A percentile compares a stretch with the other conserved stretches of the same genome.
Conservation (phyloP, 2,329 filamentous ascomycete genomes). For the Aspergillus japonicus region DNA sequence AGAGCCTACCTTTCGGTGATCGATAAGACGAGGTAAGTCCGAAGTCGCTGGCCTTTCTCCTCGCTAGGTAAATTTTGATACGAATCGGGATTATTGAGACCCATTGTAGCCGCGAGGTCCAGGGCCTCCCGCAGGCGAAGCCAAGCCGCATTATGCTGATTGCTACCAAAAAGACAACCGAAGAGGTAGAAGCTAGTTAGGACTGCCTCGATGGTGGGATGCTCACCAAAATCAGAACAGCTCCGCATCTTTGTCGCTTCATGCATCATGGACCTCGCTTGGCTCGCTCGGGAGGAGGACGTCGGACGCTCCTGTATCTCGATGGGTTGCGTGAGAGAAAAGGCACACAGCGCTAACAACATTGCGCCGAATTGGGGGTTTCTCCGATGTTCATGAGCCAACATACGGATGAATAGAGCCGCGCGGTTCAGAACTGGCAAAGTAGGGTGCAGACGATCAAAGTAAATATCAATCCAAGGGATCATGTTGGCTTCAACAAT, state of each 20-base stretch:
- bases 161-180: slow-evolving; percentile 67
- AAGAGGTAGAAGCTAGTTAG: slow-evolving; percentile 77
- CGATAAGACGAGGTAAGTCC: slow-evolving; percentile 38
- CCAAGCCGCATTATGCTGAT: slow-evolving; percentile 75
- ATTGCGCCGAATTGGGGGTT: slow-evolving; percentile 47
- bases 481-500: slow-evolving; percentile 45
- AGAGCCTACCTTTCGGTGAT: slow-evolving; percentile 34
- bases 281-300: slow-evolving; percentile 34
- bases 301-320: slow-evolving; percentile 43
- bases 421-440: slow-evolving; percentile 44
- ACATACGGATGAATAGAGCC: slow-evolving; percentile 43
- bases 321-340: slow-evolving; percentile 46
- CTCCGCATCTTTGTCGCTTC: slow-evolving; percentile 47
- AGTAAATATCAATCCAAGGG: slow-evolving; percentile 46
- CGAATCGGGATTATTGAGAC: slow-evolving; percentile 40
- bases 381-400: slow-evolving; percentile 43
- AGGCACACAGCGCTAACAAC: slow-evolving; percentile 44
- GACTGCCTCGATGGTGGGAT: slow-evolving; percentile 42
- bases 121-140: slow-evolving; percentile 71
- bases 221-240: slow-evolving; percentile 42
- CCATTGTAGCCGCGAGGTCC: slow-evolving; percentile 43
- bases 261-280: slow-evolving; percentile 44
- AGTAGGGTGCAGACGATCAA: slow-evolving; percentile 46
- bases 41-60: slow-evolving; percentile 40
- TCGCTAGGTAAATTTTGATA: slow-evolving; percentile 39